Evolutionary conservation across 2,329 filamentous ascomycete species (phyloP), one percentile per base, ranked within the genome.

Genomic region (Nemania abortiva): DNA sequence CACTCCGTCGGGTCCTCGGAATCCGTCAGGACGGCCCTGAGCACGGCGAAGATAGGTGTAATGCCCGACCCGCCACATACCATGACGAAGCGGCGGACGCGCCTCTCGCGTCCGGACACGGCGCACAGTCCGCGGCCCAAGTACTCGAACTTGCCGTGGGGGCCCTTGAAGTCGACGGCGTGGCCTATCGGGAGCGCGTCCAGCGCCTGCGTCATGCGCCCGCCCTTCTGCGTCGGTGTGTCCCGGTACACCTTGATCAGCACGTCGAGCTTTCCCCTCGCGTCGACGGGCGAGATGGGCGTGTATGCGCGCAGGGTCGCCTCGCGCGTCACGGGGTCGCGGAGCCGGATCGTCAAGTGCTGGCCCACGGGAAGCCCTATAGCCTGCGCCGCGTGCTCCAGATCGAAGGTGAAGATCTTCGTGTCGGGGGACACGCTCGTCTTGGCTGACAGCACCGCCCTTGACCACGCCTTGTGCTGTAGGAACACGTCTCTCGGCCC

Each of bases 1-100:
- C 93, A 97, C 1, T 79, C 82, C 0, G 92, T 96, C 9, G 79
- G 73, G 75, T 95, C 92, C 0, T 83, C 78, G 1, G 78, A 74
- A 70, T 95, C 89, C 54, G 86, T 84, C 79, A 94, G 86, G 0
- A 97, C 88, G 0, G 92, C 91, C 6, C 92, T 85, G 61, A 97
- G 83, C 2, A 97, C 92, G 76, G 96, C 92, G 78, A 91, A 96
- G 71, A 97, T 92, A 0, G 95, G 95, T n/a, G 95, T 97, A 76
- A 98, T 92, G 0, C 95, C 95, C n/a, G 89, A 93, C 6, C 95
- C 95, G 15, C 88, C 95, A 74, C 93, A 96, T 37, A 97, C 90
- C 94, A 97, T 97, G 77, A 92, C 84, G 79, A 97, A 93, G 13
- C 86, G 87, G 61, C 86, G 87, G 0, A 97, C 87, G 66, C 84